Evolutionary conservation across 1,284 basidiomycete species (phyloP).

Genomic region (Ganoderma boninense): DNA sequence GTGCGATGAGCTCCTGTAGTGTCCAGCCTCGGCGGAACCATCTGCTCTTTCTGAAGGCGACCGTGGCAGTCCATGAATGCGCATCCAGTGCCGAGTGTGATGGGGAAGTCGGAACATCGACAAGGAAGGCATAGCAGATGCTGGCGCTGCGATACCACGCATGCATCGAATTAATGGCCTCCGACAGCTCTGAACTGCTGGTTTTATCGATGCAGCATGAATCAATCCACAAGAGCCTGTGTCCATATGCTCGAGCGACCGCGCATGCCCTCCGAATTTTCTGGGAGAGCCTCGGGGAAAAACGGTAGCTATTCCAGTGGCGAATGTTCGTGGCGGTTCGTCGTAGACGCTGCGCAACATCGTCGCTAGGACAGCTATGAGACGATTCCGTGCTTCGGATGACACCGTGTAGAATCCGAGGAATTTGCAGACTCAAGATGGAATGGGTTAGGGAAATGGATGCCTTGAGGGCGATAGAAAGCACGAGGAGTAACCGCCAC

Average conservation of each 20-base stretch:
- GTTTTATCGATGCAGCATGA: not conserved
- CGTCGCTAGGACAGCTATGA: not conserved
- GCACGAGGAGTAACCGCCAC: not conserved
- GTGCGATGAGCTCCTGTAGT: not conserved
- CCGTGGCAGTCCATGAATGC: slow-evolving; percentile 1
- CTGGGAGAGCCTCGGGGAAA: not conserved
- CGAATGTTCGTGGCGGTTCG: not conserved
- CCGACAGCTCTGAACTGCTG: not conserved
- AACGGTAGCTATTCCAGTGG: not conserved
- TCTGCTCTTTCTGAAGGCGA: slow-evolving; percentile 2
- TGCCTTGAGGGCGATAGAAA: not conserved
- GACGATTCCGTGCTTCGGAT: not conserved
- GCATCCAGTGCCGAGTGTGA: slow-evolving; percentile 43
- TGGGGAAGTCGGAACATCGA: not conserved
- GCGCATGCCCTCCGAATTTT: not conserved
- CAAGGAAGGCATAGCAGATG: not conserved
- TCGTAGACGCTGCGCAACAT: not conserved
- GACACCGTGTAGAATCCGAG: not conserved
- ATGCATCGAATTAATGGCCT: not conserved
- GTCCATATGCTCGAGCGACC: not conserved
- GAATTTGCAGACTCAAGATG: not conserved
- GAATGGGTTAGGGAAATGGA: not conserved
- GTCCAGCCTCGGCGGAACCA: slow-evolving; percentile 1
- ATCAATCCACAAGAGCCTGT: not conserved
- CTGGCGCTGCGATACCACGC: not conserved